phyloP scores from a whole-genome alignment of 768 basidiomycete genomes.

The Leucocoprinus leucothites region DNA sequence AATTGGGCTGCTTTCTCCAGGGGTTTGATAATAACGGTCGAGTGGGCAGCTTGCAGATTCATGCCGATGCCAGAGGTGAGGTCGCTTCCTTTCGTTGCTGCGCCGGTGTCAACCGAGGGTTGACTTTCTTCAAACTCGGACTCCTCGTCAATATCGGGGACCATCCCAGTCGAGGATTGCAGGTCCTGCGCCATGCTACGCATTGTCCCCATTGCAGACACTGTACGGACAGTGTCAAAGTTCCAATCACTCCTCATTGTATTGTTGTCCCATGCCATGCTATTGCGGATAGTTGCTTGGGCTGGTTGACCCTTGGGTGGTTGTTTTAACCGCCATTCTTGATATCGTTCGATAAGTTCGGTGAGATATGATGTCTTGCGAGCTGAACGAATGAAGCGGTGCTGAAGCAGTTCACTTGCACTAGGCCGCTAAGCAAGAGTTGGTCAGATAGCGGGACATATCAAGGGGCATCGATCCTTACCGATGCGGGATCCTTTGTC shows the following conservation, averaged over 20 bases:
- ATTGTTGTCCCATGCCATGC: constrained; percentile 67
- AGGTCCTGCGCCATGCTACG: constrained; percentile 71
- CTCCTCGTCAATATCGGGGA: constrained; percentile 38
- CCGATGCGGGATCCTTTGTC: constrained; percentile 85
- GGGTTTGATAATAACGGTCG: constrained; percentile 69
- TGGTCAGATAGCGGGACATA: constrained; percentile 1
- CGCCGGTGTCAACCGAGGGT: constrained; percentile 57
- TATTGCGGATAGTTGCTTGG: constrained; percentile 57
- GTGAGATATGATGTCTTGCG: constrained; percentile 80
- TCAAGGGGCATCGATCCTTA: constrained; percentile 33
- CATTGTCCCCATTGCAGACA: constrained; percentile 74
- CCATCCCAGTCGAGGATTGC: constrained; percentile 50
- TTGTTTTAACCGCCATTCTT: constrained; percentile 67
- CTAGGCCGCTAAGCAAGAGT: constrained; percentile 67
- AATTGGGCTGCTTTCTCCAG: constrained; percentile 22
- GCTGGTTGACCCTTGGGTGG: constrained; percentile 56
- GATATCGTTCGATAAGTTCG: constrained; percentile 85
- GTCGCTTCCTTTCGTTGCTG: constrained; percentile 65
- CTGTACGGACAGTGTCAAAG: constrained; percentile 81
- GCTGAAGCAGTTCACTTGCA: constrained; percentile 89
- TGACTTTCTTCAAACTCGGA: constrained; percentile 44
- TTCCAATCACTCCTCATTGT: constrained; percentile 94
- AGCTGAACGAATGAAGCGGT: constrained; percentile 87
- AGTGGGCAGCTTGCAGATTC: constrained; percentile 57
- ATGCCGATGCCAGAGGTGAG: constrained; percentile 40